Base-by-base conservation (phyloP, 2,329 filamentous ascomycete species). In the Epichloe sp. region DNA sequence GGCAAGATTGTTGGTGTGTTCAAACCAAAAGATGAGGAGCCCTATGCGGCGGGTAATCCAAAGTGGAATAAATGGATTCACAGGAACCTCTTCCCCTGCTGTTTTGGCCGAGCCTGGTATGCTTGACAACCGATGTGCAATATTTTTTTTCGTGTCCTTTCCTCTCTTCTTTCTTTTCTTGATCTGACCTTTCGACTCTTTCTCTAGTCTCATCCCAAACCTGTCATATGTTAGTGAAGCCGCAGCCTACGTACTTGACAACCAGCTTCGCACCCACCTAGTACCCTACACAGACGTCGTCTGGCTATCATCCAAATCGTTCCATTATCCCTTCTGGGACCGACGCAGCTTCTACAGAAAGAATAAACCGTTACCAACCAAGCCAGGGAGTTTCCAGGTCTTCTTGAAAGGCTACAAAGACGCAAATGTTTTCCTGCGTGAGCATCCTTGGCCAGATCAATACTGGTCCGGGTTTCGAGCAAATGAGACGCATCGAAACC, bases 11-110 rank as follows among this genome's bases (percentile, higher is more conserved):
- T 98, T 4, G 93, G 90, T 37, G 93, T 98, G 4, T 98, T 98
- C 72, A 98, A 98, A 67, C 93, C 93, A 42, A 98, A 98, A 70
- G 93, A 98, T 60, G 93, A 98, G 70, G 94, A 98, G 67, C 93
- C 93, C 1, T 98, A 96, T 64, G 93, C 93, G 1, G 93, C 88
- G 35, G 86, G 88, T 59, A 98, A 98, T 64, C 93, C 93, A 5
- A 98, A 98, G 67, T 97, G 91, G 91, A 97, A 94, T 60, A 98
- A 98, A 70, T 98, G 93, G 93, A 90, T 98, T 71, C 93, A 98
- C 67, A 79, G 93, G 56, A 98, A 98, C 65, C 66, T 98, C 57
- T 97, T 98, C 60, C 93, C 93, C 8, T 98, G 94, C 71, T 96
- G 88, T 68, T 98, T 98, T 62, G 93, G 93, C 17, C 78, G 93